Evolutionary conservation across 495 filamentous ascomycete species (phyloP).

Genomic region (Aspergillus baeticus): DNA sequence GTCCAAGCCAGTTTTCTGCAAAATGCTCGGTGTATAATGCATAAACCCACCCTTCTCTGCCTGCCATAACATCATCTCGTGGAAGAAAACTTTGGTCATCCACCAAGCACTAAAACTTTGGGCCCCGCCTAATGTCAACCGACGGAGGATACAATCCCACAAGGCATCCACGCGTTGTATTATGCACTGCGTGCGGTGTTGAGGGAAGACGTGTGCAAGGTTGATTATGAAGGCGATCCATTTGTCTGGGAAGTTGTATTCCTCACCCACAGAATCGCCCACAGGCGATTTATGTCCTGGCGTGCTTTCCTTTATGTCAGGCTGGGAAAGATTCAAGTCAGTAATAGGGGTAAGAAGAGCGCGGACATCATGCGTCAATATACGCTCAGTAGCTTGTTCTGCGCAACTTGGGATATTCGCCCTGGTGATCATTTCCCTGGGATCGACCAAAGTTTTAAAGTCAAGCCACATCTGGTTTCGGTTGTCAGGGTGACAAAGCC

Average conservation of each 20-base stretch:
- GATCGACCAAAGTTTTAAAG: conserved; percentile 78
- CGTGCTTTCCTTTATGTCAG: conserved; percentile 40
- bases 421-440: conserved; percentile 48
- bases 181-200: conserved; percentile 59
- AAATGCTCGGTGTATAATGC: conserved; percentile 51
- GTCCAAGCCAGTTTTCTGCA: conserved; percentile 41
- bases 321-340: conserved; percentile 37
- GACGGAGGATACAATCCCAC: conserved; percentile 46
- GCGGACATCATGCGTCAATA: conserved; percentile 73
- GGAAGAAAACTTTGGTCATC: conserved; percentile 96
- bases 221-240: conserved; percentile 81
- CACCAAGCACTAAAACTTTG: conserved; percentile 94
- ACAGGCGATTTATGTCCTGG: conserved; percentile 36
- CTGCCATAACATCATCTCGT: conserved; percentile 91
- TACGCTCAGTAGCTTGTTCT: conserved; percentile 53
- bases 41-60: conserved; percentile 93
- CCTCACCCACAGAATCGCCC: conserved; percentile 35
- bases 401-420: conserved; percentile 44
- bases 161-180: conserved; percentile 44
- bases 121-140: conserved; percentile 70
- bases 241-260: conserved; percentile 72
- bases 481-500: conserved; percentile 49
- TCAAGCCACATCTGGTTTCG: conserved; percentile 85
- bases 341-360: conserved; percentile 57
- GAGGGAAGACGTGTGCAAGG: conserved; percentile 72